Conservation (phyloP, 116 monocot species). For the Papilionanthe hybrid region DNA sequence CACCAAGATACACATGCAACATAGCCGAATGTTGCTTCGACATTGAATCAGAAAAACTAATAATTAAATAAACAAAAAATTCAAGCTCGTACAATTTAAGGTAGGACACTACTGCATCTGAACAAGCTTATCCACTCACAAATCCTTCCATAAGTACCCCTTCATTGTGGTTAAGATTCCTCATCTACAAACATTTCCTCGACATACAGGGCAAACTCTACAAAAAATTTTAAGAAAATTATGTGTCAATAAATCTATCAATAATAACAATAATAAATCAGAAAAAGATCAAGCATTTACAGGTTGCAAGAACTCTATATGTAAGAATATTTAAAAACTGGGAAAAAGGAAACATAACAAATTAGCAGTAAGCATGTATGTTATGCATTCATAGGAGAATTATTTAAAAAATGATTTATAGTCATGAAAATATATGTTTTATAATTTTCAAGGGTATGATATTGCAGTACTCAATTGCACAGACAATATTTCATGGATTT, state of each 20-base stretch:
- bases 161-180: constrained; percentile 15
- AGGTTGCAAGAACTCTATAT: neutral
- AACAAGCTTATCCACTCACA: neutral
- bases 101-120: neutral
- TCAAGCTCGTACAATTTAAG: neutral
- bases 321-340: neutral
- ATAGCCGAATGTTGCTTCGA: neutral
- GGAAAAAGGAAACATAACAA: neutral
- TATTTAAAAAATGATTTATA: neutral
- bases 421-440: neutral
- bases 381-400: neutral
- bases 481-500: neutral
- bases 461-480: neutral
- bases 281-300: neutral
- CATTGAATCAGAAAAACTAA: neutral
- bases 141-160: neutral
- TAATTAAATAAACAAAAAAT: neutral
- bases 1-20: neutral
- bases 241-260: too few species aligned
- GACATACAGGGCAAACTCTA: constrained; percentile 94
- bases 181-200: constrained; percentile 62
- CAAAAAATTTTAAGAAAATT: neutral
- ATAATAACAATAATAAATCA: neutral
- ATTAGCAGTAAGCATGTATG: too few species aligned
- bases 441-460: neutral